These are phyloP conservation scores for Aspergillus glaucus DNA, from an alignment of 2,329 filamentous ascomycete species.

Conservation along the genomic window DNA sequence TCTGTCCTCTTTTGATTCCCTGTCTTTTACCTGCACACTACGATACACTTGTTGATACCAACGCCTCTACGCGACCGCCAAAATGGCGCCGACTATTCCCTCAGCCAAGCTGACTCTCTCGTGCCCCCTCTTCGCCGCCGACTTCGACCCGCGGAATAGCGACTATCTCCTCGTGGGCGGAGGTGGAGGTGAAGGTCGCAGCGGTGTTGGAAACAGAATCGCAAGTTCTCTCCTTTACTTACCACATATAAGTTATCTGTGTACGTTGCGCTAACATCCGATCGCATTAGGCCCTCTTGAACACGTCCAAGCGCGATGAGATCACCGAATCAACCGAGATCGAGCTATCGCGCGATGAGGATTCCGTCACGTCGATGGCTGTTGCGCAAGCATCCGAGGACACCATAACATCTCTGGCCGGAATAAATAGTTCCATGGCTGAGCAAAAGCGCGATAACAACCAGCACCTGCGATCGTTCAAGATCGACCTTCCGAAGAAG, in stretches of 20 bases:
- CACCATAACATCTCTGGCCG: constrained; percentile 58
- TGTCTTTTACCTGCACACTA: constrained; percentile 3
- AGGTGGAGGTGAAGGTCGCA: constrained; percentile 75
- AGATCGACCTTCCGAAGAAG: constrained; percentile 46
- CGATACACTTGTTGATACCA: neutral
- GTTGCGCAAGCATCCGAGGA: constrained; percentile 55
- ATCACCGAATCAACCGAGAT: constrained; percentile 64
- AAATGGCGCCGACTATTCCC: constrained; percentile 35
- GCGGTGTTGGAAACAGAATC: constrained; percentile 81
- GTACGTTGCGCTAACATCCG: no score
- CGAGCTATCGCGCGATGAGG: constrained; percentile 74
- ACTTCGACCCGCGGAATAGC: constrained; percentile 77
- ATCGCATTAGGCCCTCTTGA: constrained; percentile 57
- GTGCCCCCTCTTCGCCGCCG: constrained; percentile 81
- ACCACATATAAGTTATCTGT: neutral
- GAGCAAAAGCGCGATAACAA: constrained; percentile 72
- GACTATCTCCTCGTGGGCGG: constrained; percentile 74
- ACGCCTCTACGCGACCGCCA: neutral
- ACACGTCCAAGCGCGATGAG: constrained; percentile 59
- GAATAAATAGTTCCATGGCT: constrained; percentile 72
- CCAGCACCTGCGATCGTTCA: constrained; percentile 73
- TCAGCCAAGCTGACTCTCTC: constrained; percentile 61
- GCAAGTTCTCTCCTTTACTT: constrained; percentile 43
- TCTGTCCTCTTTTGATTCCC: neutral
- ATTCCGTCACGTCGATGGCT: constrained; percentile 79